phyloP scores from a whole-genome alignment of 176 grass and related monocot species.

The Carex pumila region DNA sequence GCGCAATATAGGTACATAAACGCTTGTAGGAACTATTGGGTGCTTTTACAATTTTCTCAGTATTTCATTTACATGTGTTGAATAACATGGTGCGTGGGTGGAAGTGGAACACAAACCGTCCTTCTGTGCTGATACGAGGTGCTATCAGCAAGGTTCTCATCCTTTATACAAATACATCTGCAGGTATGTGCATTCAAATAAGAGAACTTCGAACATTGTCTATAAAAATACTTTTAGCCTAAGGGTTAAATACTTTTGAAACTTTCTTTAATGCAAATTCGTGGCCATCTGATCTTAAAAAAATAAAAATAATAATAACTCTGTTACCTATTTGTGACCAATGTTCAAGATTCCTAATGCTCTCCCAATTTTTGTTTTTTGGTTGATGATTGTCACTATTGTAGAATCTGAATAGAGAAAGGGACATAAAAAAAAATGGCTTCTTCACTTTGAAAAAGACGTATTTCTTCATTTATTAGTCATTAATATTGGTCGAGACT shows the following conservation, averaged over 20 bases:
- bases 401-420: neutral
- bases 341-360: neutral
- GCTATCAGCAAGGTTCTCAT: neutral
- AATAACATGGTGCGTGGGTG: neutral
- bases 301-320: neutral
- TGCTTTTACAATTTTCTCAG: neutral
- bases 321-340: neutral
- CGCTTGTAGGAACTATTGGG: neutral
- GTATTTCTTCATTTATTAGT: neutral
- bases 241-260: too few relatives aligned
- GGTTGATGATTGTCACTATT: neutral
- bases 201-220: neutral
- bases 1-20: neutral
- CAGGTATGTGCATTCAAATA: neutral
- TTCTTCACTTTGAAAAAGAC: neutral
- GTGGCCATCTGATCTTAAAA: too few relatives aligned
- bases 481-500: neutral
- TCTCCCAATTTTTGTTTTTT: neutral
- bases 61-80: neutral
- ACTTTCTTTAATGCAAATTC: too few relatives aligned
- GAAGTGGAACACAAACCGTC: neutral
- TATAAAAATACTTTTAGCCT: neutral
- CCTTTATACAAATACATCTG: neutral
- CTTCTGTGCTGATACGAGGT: neutral
- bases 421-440: neutral